These are phyloP conservation scores for Sclerospora graminicola DNA, from an alignment of 352 stramenopile species.

Conservation along the genomic window DNA sequence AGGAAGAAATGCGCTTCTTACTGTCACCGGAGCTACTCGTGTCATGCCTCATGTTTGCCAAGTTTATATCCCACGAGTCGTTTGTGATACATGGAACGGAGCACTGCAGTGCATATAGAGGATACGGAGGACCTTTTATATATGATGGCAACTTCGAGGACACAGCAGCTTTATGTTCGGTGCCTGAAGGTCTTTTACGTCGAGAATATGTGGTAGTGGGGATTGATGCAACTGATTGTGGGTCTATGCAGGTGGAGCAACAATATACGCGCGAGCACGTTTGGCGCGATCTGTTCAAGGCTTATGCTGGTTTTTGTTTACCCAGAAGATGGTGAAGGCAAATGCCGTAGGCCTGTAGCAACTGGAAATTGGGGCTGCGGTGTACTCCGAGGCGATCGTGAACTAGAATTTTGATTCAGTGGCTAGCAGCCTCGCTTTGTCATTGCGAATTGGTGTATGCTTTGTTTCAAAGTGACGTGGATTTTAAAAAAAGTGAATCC, in stretches of 20 bases:
- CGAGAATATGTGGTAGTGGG: constrained; percentile 58
- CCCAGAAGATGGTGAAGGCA: constrained; percentile 6
- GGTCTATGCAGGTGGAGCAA: constrained; percentile 19
- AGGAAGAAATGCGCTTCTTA: constrained; percentile 79
- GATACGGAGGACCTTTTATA: constrained; percentile 46
- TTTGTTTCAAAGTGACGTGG: constrained; percentile 35
- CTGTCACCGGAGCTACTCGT: constrained; percentile 64
- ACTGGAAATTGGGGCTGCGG: constrained; percentile 80
- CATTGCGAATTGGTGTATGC: constrained; percentile 47
- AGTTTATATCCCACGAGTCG: constrained; percentile 48
- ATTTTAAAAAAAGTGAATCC: no score
- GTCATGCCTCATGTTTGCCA: constrained; percentile 50
- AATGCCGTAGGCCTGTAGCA: constrained; percentile 37
- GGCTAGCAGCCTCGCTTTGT: constrained; percentile 53
- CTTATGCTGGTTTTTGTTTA: constrained; percentile 53
- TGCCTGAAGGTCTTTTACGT: constrained; percentile 8
- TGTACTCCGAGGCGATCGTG: constrained; percentile 56
- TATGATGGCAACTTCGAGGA: constrained; percentile 41
- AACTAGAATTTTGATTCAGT: constrained; percentile 81
- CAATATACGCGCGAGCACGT: constrained; percentile 44
- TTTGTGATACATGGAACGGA: constrained; percentile 65
- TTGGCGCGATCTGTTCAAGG: constrained; percentile 60
- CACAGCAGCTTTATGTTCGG: constrained; percentile 5
- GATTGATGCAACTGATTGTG: constrained; percentile 65
- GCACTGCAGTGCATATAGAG: constrained; percentile 40